Base-by-base conservation (phyloP, 2,329 filamentous ascomycete species). In the Aspergillus sp. region DNA sequence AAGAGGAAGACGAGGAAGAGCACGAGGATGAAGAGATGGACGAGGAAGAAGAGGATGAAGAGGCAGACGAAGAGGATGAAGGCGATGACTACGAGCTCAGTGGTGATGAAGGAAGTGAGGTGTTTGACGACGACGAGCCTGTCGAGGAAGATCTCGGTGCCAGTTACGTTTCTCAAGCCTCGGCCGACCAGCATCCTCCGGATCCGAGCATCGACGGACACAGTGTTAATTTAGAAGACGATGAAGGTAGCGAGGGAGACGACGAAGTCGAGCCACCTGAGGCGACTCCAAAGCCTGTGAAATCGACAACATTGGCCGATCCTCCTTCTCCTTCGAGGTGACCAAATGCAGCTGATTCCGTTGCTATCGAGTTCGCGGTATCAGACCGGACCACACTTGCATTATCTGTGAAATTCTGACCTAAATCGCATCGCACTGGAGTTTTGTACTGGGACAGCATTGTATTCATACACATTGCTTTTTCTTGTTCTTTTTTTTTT, bases 61-160 rank as follows among this genome's bases (percentile, higher is more conserved):
- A 62, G 23, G 45, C 63, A 46, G 77, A 74, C 41, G 80, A 82
- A 13, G 77, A 79, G 30, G 75, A 76, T 35, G 79, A 81, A 13
- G 33, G 33, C 33, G 33, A 37, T 37, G 33, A 37, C 17, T 39
- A 39, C 10, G 37, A 39, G 37, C 37, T 39, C 10, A 39, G 37
- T 15, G 37, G 37, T 19, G 78, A 80, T 30, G 76, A 78, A 45
- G 72, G 68, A 3, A 72, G 70, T 13, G 76, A 75, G 27, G 71
- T 68, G 7, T 66, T 69, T 6, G 72, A 74, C 19, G 72, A 72
- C 25, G 75, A 76, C 7, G 74, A 76, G 7, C 72, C 77, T 23
- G 75, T 72, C 1, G 77, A 79, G 2, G 77, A 79, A 15, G 73
- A 74, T 30, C 60, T 70, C 41, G 61, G 53, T 33, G 65, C 63